Conservation (phyloP, 2,329 filamentous ascomycete genomes). For the Nemania sp. region DNA sequence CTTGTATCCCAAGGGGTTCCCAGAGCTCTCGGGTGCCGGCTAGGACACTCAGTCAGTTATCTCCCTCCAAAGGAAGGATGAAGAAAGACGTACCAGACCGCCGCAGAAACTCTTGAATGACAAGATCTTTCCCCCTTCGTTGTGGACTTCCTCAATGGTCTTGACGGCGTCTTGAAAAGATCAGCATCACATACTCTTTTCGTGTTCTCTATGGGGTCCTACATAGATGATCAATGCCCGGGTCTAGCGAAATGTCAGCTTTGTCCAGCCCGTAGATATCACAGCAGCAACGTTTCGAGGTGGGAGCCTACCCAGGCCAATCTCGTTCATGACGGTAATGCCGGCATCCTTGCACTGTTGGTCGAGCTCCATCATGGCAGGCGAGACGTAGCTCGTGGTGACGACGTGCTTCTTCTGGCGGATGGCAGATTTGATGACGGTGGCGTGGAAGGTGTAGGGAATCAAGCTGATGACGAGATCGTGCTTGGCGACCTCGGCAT, state of each 20-base stretch:
- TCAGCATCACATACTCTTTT: too few relatives aligned
- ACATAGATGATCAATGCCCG: conserved; percentile 57
- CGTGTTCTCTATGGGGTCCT: too few relatives aligned
- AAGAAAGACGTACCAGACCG: conserved; percentile 35
- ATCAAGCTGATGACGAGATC: conserved; percentile 83
- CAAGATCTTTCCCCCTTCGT: conserved; percentile 81
- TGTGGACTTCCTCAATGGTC: conserved; percentile 87
- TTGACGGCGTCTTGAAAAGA: conserved; percentile 69
- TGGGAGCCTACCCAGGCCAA: conserved; percentile 60
- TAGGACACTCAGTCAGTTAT: neutral
- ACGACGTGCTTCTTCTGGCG: conserved; percentile 94
- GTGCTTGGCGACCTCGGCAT: conserved; percentile 77
- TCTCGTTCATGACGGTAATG: conserved; percentile 98
- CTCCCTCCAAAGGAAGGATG: neutral
- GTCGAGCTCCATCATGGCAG: conserved; percentile 89
- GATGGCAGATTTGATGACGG: conserved; percentile 92
- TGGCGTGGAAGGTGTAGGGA: conserved; percentile 87
- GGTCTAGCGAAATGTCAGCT: conserved; percentile 44
- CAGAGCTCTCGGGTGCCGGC: conserved; percentile 12
- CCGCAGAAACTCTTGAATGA: conserved; percentile 80
- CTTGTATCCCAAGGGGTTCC: conserved; percentile 71
- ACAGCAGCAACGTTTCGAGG: conserved; percentile 56
- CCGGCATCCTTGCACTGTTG: conserved; percentile 82
- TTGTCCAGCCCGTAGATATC: conserved; percentile 52
- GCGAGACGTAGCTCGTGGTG: conserved; percentile 91